Evolutionary conservation across 2,329 filamentous ascomycete genomes (phyloP).

Genomic region (Colletotrichum cereale): DNA sequence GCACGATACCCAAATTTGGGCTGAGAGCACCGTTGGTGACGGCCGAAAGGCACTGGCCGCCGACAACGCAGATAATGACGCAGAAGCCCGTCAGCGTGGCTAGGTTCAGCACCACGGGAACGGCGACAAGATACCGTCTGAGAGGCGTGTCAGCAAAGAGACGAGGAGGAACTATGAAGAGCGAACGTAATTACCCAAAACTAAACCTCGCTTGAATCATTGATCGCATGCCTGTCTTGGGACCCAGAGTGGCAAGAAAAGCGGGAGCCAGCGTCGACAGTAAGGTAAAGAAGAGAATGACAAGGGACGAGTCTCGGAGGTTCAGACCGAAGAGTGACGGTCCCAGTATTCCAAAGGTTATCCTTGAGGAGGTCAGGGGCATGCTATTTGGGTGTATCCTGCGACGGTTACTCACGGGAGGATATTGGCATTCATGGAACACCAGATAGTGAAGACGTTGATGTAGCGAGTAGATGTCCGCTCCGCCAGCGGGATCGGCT

Average conservation of each 20-base stretch:
- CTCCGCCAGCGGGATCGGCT: constrained; percentile 57
- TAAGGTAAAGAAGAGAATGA: constrained; percentile 74
- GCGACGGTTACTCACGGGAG: constrained; percentile 49
- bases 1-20: constrained; percentile 70
- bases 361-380: constrained; percentile 50
- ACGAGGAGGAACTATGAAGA: background rate
- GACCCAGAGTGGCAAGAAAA: constrained; percentile 69
- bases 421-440: constrained; percentile 62
- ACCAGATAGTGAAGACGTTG: constrained; percentile 63
- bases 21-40: constrained; percentile 63
- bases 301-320: constrained; percentile 67
- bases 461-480: constrained; percentile 55
- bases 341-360: constrained; percentile 74
- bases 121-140: constrained; percentile 66
- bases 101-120: constrained; percentile 73
- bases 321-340: constrained; percentile 66
- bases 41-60: constrained; percentile 69
- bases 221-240: constrained; percentile 74
- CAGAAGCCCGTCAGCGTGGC: constrained; percentile 74
- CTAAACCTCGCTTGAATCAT: constrained; percentile 75
- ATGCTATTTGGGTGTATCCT: constrained; percentile 27
- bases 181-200: constrained; percentile 64
- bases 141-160: constrained; percentile 19
- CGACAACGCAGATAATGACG: constrained; percentile 71
- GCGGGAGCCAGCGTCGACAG: constrained; percentile 66